phyloP scores from a whole-genome alignment of 2,329 filamentous ascomycete genomes.

The Cryphonectria naterciae region DNA sequence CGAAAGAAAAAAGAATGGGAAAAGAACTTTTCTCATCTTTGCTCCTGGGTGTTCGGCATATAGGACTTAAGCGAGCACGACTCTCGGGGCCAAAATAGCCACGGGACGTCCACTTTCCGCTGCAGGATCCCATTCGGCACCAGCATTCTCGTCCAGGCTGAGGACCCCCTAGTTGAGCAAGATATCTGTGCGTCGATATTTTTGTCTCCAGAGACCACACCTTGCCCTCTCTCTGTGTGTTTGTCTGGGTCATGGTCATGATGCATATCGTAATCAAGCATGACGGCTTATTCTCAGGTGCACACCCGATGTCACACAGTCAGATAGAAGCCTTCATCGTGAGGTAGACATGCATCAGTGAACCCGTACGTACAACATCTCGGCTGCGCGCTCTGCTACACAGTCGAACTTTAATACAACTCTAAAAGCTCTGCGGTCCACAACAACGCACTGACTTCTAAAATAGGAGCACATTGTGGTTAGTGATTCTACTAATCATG shows the following conservation, averaged over 20 bases:
- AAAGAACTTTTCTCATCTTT: neutral
- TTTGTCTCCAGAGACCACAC: neutral
- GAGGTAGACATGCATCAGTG: neutral
- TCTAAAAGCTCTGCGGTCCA: neutral
- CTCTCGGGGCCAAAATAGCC: slow-evolving; percentile 15
- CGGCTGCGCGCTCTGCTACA: neutral
- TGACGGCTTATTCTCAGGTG: neutral
- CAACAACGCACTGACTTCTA: no score
- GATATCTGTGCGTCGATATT: neutral
- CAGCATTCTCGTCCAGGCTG: neutral
- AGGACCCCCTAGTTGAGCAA: neutral
- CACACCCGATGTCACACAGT: neutral
- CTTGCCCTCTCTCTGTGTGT: neutral
- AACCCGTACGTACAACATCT: neutral
- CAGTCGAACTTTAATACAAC: neutral
- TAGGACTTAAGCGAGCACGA: neutral
- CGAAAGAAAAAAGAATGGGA: neutral
- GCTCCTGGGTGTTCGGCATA: neutral
- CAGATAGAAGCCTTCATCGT: neutral
- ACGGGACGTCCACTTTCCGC: slow-evolving; percentile 19
- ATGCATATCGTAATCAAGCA: neutral
- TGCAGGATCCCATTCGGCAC: slow-evolving; percentile 3
- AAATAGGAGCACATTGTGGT: neutral
- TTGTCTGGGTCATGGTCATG: neutral
- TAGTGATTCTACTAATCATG: no score